These are phyloP conservation scores for Ophiobolus disseminans DNA, from an alignment of 2,329 filamentous ascomycete species.

Conservation along the genomic window DNA sequence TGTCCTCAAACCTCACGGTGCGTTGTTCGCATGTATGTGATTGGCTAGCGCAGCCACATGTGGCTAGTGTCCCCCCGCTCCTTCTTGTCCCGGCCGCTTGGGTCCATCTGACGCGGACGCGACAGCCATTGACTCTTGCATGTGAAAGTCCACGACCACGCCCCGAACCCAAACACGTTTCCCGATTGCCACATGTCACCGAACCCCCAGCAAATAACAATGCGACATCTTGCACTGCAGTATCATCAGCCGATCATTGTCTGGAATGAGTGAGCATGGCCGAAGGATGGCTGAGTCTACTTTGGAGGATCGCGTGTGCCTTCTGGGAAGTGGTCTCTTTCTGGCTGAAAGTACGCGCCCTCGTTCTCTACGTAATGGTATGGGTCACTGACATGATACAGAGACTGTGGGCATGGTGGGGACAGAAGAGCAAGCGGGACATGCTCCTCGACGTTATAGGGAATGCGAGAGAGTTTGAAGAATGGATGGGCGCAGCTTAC, in stretches of 20 bases:
- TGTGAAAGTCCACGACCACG: constrained; percentile 22
- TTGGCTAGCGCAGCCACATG: constrained; percentile 14
- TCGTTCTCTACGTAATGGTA: background rate
- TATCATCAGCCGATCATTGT: constrained; percentile 19
- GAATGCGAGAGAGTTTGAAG: constrained; percentile 75
- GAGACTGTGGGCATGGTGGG: constrained; percentile 74
- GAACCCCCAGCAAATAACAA: constrained; percentile 32
- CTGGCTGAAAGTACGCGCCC: constrained; percentile 49
- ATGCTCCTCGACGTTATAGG: constrained; percentile 70
- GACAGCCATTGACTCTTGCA: constrained; percentile 7
- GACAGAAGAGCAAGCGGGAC: constrained; percentile 67
- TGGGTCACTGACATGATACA: constrained; percentile 50
- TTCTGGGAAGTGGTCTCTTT: constrained; percentile 50
- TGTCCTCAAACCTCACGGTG: background rate
- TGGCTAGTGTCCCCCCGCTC: constrained; percentile 10
- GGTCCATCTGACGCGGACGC: constrained; percentile 1
- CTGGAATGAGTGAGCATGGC: constrained; percentile 30
- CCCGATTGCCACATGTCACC: constrained; percentile 25
- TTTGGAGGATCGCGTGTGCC: constrained; percentile 42
- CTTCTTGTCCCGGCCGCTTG: background rate
- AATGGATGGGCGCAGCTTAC: constrained; percentile 86
- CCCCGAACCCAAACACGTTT: constrained; percentile 9
- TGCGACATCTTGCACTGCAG: constrained; percentile 28
- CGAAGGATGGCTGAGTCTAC: constrained; percentile 11
- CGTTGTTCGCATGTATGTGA: background rate